Conservation (phyloP, 2,329 filamentous ascomycete species). For the Aspergillus sp. region DNA sequence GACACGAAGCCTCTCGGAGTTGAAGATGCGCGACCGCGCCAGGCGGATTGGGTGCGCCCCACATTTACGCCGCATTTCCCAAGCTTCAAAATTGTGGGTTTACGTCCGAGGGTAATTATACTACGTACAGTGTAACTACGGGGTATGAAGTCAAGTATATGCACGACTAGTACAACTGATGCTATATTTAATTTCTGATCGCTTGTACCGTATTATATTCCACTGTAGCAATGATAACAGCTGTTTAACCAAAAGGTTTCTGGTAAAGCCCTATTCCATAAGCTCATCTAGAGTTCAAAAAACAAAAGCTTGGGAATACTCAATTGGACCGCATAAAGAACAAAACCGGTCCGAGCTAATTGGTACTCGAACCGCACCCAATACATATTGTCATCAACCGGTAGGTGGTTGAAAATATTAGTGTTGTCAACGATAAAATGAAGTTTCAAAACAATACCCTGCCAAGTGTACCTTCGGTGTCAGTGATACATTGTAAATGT, state of each 20-base stretch:
- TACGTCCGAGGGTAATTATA: not conserved
- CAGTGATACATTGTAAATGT: slow-evolving; percentile 47
- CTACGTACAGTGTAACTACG: not conserved
- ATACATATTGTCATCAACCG: not conserved
- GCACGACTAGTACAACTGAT: too few relatives aligned
- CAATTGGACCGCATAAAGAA: not conserved
- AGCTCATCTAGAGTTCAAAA: not conserved
- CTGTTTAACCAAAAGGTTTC: too few relatives aligned
- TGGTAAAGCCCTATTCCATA: too few relatives aligned
- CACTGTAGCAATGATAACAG: too few relatives aligned
- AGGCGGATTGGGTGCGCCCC: slow-evolving; percentile 6
- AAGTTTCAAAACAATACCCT: slow-evolving; percentile 39
- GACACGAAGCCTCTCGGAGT: slow-evolving; percentile 39
- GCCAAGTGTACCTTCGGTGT: slow-evolving; percentile 43
- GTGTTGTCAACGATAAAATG: not conserved
- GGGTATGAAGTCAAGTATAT: too few relatives aligned
- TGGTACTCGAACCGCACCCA: not conserved
- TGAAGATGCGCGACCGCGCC: slow-evolving; percentile 22
- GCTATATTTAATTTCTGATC: too few relatives aligned
- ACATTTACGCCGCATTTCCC: slow-evolving; percentile 3
- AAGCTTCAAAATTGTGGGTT: not conserved
- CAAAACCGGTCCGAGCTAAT: not conserved
- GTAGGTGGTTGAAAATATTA: not conserved
- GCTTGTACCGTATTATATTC: too few relatives aligned
- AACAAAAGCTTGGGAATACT: not conserved